phyloP scores from a whole-genome alignment of 371 early-diverging fungal species.

The Gilbertella persicaria region DNA sequence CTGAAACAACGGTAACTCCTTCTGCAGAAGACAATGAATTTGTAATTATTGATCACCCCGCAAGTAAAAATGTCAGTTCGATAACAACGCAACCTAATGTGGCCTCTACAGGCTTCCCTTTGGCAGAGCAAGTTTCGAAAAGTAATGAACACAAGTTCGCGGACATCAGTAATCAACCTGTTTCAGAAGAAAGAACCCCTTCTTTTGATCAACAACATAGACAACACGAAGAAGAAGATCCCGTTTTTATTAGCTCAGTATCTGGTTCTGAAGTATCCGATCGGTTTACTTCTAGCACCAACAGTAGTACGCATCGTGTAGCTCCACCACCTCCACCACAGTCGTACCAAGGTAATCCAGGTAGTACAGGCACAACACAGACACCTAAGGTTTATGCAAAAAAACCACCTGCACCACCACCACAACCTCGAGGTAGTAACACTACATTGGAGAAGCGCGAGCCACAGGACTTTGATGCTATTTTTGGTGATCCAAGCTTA shows the following conservation, averaged over 20 bases:
- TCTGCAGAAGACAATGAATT: conserved; percentile 21
- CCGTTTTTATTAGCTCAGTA: conserved; percentile 16
- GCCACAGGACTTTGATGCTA: conserved; percentile 13
- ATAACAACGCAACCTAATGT: background rate
- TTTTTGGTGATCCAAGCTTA: conserved; percentile 12
- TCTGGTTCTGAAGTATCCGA: conserved; percentile 10
- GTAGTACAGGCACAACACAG: background rate
- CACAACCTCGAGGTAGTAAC: conserved; percentile 2
- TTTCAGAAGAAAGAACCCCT: background rate
- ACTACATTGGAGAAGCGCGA: background rate
- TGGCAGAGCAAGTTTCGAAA: background rate
- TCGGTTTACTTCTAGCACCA: conserved; percentile 7
- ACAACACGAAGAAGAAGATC: conserved; percentile 14
- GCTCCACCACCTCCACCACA: conserved; percentile 22
- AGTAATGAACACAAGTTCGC: background rate
- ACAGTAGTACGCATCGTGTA: conserved; percentile 13
- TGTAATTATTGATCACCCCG: conserved; percentile 27
- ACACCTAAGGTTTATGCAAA: background rate
- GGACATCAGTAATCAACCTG: background rate
- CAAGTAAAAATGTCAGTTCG: background rate
- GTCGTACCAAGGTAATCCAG: conserved; percentile 6
- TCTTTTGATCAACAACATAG: conserved; percentile 6
- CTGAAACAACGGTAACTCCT: background rate
- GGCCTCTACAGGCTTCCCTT: background rate
- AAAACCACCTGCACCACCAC: conserved; percentile 19